A percentile compares a stretch with the other conserved stretches of the same genome.
Conservation (phyloP, 2,329 filamentous ascomycete species). For the Peltaster fructicola region DNA sequence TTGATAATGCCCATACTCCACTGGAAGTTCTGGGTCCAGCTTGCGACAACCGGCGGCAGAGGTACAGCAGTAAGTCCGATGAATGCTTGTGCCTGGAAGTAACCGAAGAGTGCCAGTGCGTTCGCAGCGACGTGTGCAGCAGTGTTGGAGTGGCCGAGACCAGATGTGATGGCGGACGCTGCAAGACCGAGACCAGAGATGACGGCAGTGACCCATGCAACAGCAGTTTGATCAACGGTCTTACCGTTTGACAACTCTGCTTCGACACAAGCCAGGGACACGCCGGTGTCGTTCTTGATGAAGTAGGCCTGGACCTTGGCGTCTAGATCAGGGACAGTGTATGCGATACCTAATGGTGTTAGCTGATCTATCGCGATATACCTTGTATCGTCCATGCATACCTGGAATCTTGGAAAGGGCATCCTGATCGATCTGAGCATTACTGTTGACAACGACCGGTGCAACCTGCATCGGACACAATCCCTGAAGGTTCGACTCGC, state of each 20-base stretch:
- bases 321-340: constrained; percentile 79
- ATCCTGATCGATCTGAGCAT: constrained; percentile 39
- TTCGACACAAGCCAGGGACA: constrained; percentile 69
- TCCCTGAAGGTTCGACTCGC: constrained; percentile 48
- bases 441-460: constrained; percentile 60
- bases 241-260: constrained; percentile 79
- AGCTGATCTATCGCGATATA: too few relatives aligned
- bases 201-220: constrained; percentile 77
- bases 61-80: constrained; percentile 67
- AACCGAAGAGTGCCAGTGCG: constrained; percentile 80
- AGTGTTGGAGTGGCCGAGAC: constrained; percentile 80
- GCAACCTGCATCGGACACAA: constrained; percentile 85
- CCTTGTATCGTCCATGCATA: constrained; percentile 21
- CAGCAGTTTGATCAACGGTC: constrained; percentile 73
- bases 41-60: constrained; percentile 71
- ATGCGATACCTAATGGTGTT: constrained; percentile 47
- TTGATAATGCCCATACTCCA: constrained; percentile 96
- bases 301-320: constrained; percentile 69
- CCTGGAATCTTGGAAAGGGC: constrained; percentile 52
- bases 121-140: constrained; percentile 89
- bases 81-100: constrained; percentile 89
- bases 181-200: constrained; percentile 71
- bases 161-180: constrained; percentile 75
- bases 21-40: constrained; percentile 95
- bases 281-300: constrained; percentile 46